phyloP scores from a whole-genome alignment of 163 green algal genomes.

The Scenedesmus sp. region DNA sequence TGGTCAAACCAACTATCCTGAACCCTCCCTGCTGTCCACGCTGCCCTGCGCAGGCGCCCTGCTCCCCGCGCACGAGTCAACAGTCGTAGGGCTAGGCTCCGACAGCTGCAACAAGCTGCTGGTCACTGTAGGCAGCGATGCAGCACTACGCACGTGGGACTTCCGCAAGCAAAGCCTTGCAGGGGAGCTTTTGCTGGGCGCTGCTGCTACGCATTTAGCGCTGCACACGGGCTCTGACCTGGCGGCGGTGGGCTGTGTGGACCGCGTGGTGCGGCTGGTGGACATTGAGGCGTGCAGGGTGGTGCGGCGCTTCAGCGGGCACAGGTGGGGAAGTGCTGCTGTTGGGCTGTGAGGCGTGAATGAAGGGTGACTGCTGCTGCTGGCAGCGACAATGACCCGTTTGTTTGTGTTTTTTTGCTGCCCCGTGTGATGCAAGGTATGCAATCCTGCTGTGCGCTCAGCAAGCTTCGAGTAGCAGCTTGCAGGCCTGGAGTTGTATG shows the following conservation, averaged over 20 bases:
- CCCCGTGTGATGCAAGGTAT: too few species aligned
- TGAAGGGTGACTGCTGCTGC: too few species aligned
- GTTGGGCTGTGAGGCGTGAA: background rate
- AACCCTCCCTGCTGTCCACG: background rate
- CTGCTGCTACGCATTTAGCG: constrained; percentile 65
- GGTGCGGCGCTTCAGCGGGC: constrained; percentile 85
- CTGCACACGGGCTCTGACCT: constrained; percentile 84
- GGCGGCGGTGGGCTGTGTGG: constrained; percentile 80
- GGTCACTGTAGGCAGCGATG: constrained; percentile 80
- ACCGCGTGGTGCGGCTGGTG: constrained; percentile 80
- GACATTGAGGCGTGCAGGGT: constrained; percentile 79
- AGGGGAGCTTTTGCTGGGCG: constrained; percentile 65
- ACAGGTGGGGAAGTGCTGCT: constrained; percentile 59
- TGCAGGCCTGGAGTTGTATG: too few species aligned
- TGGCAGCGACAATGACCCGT: too few species aligned
- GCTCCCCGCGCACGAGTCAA: constrained; percentile 78
- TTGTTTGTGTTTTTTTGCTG: too few species aligned
- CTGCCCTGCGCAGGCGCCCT: background rate
- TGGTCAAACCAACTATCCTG: background rate
- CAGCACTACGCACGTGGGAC: constrained; percentile 84
- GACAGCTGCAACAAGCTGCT: constrained; percentile 86
- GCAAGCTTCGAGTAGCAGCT: too few species aligned
- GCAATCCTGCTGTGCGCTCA: too few species aligned
- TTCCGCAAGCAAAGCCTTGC: constrained; percentile 77
- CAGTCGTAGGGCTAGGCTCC: constrained; percentile 77